These are phyloP conservation scores for Alternaria sp. DNA, from an alignment of 2,329 filamentous ascomycete species.

Conservation along the genomic window DNA sequence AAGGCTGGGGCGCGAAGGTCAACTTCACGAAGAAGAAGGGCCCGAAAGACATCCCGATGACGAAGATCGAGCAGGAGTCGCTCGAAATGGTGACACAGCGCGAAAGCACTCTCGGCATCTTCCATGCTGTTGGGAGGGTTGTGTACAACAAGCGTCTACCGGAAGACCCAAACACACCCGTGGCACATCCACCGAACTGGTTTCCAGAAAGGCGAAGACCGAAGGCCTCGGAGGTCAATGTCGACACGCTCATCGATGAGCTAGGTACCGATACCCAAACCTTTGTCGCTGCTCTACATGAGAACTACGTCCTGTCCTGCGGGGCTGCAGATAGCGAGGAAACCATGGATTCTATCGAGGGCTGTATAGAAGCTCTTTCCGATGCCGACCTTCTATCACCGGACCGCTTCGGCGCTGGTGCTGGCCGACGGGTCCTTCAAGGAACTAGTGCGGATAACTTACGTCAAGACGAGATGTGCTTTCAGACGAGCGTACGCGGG, in stretches of 20 bases:
- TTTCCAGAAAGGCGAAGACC: constrained; percentile 53
- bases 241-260: constrained; percentile 84
- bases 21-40: constrained; percentile 65
- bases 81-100: constrained; percentile 82
- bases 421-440: constrained; percentile 56
- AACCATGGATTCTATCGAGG: constrained; percentile 78
- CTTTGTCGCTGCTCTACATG: constrained; percentile 87
- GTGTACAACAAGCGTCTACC: constrained; percentile 89
- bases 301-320: constrained; percentile 91
- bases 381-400: constrained; percentile 85
- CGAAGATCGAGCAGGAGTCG: constrained; percentile 78
- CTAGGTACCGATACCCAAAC: constrained; percentile 91
- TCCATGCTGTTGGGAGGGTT: constrained; percentile 94
- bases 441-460: constrained; percentile 70
- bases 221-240: constrained; percentile 53
- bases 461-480: constrained; percentile 91
- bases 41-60: constrained; percentile 67
- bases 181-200: constrained; percentile 54
- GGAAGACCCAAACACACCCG: constrained; percentile 40
- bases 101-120: constrained; percentile 89
- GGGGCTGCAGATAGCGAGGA: constrained; percentile 63
- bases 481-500: constrained; percentile 87
- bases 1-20: constrained; percentile 82
- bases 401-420: constrained; percentile 70
- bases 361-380: constrained; percentile 86